These are phyloP conservation scores for Leccinum fibrillosum DNA, from an alignment of 768 basidiomycete genomes.

Conservation along the genomic window DNA sequence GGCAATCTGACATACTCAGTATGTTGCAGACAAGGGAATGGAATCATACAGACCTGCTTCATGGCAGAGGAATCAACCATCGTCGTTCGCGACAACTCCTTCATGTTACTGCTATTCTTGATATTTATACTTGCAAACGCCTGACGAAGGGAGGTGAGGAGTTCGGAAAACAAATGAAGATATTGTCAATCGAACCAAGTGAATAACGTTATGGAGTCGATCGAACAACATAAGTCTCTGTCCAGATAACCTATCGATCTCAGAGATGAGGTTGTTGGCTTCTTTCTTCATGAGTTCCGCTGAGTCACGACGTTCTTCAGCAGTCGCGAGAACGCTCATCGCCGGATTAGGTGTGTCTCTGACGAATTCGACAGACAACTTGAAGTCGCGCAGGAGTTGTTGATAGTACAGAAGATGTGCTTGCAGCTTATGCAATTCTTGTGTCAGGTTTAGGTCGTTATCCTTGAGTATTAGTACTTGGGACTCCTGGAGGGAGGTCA, in stretches of 20 bases:
- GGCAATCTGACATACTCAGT: conserved; percentile 31
- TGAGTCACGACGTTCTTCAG: conserved; percentile 21
- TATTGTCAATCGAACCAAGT: conserved; percentile 20
- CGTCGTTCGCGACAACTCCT: conserved; percentile 44
- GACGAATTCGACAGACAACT: conserved; percentile 48
- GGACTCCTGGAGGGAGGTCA: conserved; percentile 39
- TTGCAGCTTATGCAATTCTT: conserved; percentile 54
- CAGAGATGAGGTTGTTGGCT: conserved; percentile 44
- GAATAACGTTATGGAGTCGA: conserved; percentile 34
- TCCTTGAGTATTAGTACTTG: conserved; percentile 43
- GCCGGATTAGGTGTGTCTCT: conserved; percentile 46
- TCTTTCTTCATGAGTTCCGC: conserved; percentile 42
- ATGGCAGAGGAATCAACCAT: conserved; percentile 41
- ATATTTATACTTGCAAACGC: conserved; percentile 61
- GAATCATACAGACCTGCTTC: conserved; percentile 27
- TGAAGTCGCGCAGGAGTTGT: conserved; percentile 52
- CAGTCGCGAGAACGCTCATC: conserved; percentile 29
- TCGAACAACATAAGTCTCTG: conserved; percentile 31
- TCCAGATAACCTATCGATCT: conserved; percentile 45
- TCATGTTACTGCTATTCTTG: conserved; percentile 48
- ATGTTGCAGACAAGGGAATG: not conserved
- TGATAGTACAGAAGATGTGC: conserved; percentile 58
- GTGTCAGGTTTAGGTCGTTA: conserved; percentile 45
- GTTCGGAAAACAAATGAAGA: not conserved
- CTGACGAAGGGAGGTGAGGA: conserved; percentile 28